phyloP scores from a whole-genome alignment of 164 flowering plant genomes.

The Magnolia changhungtana region DNA sequence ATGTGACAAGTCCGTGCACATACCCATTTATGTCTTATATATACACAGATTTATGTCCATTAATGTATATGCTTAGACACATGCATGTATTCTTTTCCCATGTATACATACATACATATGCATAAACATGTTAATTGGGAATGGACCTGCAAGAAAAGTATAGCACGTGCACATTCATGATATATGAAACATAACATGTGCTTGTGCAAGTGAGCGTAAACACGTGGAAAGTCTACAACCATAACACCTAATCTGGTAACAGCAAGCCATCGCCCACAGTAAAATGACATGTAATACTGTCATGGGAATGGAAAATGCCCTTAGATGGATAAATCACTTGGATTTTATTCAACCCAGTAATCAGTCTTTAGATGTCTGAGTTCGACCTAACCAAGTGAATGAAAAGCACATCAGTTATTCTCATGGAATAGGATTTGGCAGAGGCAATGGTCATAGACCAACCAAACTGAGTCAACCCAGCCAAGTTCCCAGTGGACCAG shows the following conservation, averaged over 20 bases:
- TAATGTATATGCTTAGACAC: no score
- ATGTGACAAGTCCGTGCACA: no score
- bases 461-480: not conserved
- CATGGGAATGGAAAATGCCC: not conserved
- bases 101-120: no score
- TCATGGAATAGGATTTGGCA: not conserved
- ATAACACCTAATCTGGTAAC: no score
- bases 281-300: not conserved
- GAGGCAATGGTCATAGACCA: not conserved
- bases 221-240: no score
- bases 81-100: no score
- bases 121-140: no score
- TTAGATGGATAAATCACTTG: not conserved
- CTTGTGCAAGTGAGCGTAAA: no score
- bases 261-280: no score
- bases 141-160: not conserved
- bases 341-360: not conserved
- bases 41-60: no score
- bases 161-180: not conserved
- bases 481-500: not conserved
- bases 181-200: not conserved
- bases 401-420: no score
- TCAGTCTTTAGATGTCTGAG: not conserved
- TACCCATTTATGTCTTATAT: no score
- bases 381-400: not conserved